A percentile compares a stretch with the other conserved stretches of the same genome.
These are phyloP conservation scores for Leptographium procerum DNA, from an alignment of 2,329 filamentous ascomycete species.

Conservation along the genomic window DNA sequence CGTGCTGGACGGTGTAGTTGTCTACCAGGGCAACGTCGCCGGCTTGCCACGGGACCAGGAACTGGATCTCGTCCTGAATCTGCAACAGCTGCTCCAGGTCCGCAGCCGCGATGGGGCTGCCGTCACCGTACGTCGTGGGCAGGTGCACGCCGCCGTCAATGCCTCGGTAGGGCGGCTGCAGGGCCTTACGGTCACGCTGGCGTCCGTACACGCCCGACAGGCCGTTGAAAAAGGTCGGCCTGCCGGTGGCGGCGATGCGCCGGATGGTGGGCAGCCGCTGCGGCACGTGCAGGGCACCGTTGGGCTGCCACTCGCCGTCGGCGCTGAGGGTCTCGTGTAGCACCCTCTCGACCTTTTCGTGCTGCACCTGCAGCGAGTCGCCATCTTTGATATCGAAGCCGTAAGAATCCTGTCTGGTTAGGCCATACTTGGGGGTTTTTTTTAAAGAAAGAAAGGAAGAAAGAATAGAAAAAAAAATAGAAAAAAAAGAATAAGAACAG, in stretches of 20 bases:
- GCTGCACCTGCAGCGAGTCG: conserved; percentile 4
- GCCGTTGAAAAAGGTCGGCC: conserved; percentile 6
- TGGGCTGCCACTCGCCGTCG: conserved; percentile 9
- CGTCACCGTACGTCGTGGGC: conserved; percentile 9
- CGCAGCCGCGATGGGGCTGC: conserved; percentile 2
- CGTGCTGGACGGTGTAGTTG: conserved; percentile 9
- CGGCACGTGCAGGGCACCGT: conserved; percentile 8
- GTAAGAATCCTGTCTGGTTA: conserved; percentile 6
- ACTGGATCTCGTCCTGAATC: conserved; percentile 7
- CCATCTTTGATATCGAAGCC: conserved; percentile 6
- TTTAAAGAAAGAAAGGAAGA: no score
- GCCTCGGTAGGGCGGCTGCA: conserved; percentile 5
- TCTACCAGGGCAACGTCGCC: conserved; percentile 9
- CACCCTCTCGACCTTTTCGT: conserved; percentile 7
- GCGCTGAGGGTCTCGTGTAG: background rate
- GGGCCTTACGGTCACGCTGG: conserved; percentile 1
- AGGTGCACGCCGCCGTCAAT: conserved; percentile 5
- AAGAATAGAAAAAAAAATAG: no score
- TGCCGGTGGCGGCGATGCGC: conserved; percentile 4
- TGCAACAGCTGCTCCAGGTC: conserved; percentile 6
- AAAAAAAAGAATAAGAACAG: no score
- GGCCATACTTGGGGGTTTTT: background rate
- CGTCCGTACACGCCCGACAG: conserved; percentile 9
- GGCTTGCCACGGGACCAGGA: conserved; percentile 10
- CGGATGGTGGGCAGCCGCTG: conserved; percentile 8